These are phyloP conservation scores for Omphalotus guepiniiformis DNA, from an alignment of 768 basidiomycete species.

Conservation along the genomic window DNA sequence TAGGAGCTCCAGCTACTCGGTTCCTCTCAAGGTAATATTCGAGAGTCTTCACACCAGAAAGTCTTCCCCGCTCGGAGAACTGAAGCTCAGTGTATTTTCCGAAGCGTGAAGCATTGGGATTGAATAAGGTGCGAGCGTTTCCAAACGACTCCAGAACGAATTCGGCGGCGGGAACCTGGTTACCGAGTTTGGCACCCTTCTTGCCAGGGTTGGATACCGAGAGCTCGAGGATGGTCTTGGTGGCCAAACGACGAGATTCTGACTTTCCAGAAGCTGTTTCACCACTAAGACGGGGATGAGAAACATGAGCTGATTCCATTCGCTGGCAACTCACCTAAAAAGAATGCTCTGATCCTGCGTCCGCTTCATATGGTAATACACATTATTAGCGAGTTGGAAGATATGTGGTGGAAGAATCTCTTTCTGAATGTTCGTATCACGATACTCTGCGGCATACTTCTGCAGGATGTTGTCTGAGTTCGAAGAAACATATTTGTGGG, in stretches of 20 bases:
- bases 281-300: slow-evolving; percentile 49
- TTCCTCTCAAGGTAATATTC: slow-evolving; percentile 95
- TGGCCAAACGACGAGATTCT: slow-evolving; percentile 83
- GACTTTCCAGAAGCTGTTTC: slow-evolving; percentile 94
- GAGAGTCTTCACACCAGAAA: slow-evolving; percentile 89
- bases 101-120: slow-evolving; percentile 93
- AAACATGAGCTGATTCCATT: neutral
- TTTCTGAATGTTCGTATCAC: slow-evolving; percentile 65
- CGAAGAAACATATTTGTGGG: slow-evolving; percentile 82
- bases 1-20: slow-evolving; percentile 82
- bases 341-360: slow-evolving; percentile 94
- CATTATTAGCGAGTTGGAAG: slow-evolving; percentile 86
- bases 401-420: slow-evolving; percentile 75
- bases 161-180: slow-evolving; percentile 87
- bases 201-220: slow-evolving; percentile 86
- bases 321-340: slow-evolving; percentile 58
- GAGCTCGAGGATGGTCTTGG: slow-evolving; percentile 89
- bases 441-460: slow-evolving; percentile 84
- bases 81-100: slow-evolving; percentile 98
- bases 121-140: slow-evolving; percentile 86
- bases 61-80: slow-evolving; percentile 86
- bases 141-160: slow-evolving; percentile 96
- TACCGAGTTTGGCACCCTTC: slow-evolving; percentile 86
- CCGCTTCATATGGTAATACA: slow-evolving; percentile 94
- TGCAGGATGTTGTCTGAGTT: slow-evolving; percentile 83